These are phyloP conservation scores for Lachnellula willkommii DNA, from an alignment of 2,329 filamentous ascomycete species.

Conservation along the genomic window DNA sequence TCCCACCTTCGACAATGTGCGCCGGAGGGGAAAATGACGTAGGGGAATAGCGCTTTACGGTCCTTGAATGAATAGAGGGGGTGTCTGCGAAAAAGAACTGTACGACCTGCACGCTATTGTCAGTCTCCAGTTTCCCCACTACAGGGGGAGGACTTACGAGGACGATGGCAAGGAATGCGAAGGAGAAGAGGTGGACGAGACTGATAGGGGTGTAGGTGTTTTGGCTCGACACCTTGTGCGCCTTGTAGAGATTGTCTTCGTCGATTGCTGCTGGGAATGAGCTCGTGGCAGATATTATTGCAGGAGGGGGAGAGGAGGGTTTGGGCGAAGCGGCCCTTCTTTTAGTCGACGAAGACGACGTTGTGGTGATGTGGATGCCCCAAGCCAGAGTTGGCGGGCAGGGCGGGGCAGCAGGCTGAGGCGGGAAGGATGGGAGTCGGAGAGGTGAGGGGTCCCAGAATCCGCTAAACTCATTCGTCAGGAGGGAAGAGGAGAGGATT, in stretches of 20 bases:
- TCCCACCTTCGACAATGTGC: slow-evolving; percentile 38
- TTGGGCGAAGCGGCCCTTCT: slow-evolving; percentile 25
- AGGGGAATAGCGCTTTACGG: slow-evolving; percentile 25
- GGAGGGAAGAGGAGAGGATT: background rate
- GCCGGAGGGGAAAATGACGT: slow-evolving; percentile 40
- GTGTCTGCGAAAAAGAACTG: slow-evolving; percentile 44
- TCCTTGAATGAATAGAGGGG: slow-evolving; percentile 33
- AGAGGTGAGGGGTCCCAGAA: slow-evolving; percentile 13
- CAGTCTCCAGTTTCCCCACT: background rate
- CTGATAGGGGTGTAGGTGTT: slow-evolving; percentile 17
- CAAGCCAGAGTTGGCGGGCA: slow-evolving; percentile 27
- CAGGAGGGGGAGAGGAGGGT: slow-evolving; percentile 8
- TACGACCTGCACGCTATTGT: slow-evolving; percentile 36
- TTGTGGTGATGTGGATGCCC: slow-evolving; percentile 21
- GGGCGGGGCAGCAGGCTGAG: slow-evolving; percentile 6
- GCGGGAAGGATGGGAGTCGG: background rate
- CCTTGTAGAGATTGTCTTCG: slow-evolving; percentile 14
- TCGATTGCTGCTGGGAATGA: slow-evolving; percentile 13
- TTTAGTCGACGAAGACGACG: slow-evolving; percentile 21
- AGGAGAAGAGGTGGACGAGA: slow-evolving; percentile 30
- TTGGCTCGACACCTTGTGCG: slow-evolving; percentile 22
- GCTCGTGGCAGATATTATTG: background rate
- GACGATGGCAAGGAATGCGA: slow-evolving; percentile 28
- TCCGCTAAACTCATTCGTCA: slow-evolving; percentile 9
- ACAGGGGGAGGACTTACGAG: slow-evolving; percentile 24